A percentile compares a stretch with the other conserved stretches of the same genome.
phyloP scores from a whole-genome alignment of 306 rosid genomes.

The Hylodesmum podocarpum region DNA sequence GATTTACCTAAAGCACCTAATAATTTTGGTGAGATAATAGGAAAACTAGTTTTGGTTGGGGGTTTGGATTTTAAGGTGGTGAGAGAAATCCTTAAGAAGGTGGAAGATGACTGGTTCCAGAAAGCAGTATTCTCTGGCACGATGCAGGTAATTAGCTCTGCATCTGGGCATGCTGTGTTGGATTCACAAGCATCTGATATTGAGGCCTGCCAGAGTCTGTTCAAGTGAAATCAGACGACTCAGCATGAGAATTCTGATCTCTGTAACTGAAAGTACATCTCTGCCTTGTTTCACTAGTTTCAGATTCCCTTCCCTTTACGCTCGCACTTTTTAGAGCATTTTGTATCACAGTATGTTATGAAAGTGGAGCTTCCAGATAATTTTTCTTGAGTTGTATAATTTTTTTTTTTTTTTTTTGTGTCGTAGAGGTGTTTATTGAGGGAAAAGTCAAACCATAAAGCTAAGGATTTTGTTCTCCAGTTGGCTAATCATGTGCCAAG shows the following conservation, averaged over 20 bases:
- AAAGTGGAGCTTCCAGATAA: conserved; percentile 63
- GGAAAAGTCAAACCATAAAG: conserved; percentile 59
- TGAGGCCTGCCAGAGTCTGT: conserved; percentile 68
- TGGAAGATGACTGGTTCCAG: conserved; percentile 62
- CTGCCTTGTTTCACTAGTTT: conserved; percentile 40
- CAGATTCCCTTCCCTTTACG: conserved; percentile 34
- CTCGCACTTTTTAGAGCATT: conserved; percentile 38
- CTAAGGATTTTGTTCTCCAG: conserved; percentile 69
- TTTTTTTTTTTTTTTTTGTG: conserved; percentile 45
- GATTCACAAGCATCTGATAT: conserved; percentile 83
- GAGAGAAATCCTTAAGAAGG: conserved; percentile 63
- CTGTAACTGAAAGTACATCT: conserved; percentile 44
- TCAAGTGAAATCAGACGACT: conserved; percentile 35
- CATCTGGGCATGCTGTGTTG: conserved; percentile 62
- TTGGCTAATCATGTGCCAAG: conserved; percentile 52
- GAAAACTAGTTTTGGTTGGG: conserved; percentile 56
- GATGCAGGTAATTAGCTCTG: conserved; percentile 42
- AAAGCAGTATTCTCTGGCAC: conserved; percentile 53
- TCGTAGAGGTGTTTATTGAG: conserved; percentile 69
- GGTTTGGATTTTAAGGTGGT: conserved; percentile 75
- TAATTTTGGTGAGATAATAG: conserved; percentile 81
- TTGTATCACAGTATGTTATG: conserved; percentile 61
- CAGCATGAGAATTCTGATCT: conserved; percentile 31
- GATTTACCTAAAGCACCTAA: conserved; percentile 86
- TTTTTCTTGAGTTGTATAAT: conserved; percentile 81